Percentiles rank a stretch among this genome's conserved stretches.
Conservation (phyloP, 495 filamentous ascomycete genomes). For the Recurvomyces mirabilis region DNA sequence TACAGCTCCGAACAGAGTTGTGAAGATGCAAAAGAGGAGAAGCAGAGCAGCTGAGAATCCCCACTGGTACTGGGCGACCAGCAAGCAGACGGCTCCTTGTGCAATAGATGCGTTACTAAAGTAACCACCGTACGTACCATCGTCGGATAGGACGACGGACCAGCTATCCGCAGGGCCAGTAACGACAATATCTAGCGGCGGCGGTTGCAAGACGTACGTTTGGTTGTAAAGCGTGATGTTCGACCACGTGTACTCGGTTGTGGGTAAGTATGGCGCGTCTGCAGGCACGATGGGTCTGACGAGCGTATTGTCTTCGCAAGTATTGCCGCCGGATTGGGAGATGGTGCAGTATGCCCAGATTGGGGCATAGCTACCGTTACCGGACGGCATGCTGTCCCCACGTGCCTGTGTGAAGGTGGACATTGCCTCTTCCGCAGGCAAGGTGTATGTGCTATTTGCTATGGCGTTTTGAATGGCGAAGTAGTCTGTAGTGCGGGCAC, state of each 20-base stretch:
- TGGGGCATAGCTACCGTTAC: no score
- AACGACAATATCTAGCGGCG: neutral
- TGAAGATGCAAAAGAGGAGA: neutral
- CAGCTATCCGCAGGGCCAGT: neutral
- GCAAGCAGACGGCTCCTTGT: neutral
- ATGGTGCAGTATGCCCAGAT: conserved; percentile 3
- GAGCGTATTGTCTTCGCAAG: neutral
- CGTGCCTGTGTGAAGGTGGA: neutral
- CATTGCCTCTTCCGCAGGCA: neutral
- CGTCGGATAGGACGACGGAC: neutral
- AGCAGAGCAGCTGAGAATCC: neutral
- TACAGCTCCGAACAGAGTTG: neutral
- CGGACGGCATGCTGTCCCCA: neutral
- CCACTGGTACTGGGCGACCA: neutral
- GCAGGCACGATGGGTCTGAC: neutral
- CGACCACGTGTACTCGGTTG: neutral
- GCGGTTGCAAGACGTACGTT: conserved; percentile 1
- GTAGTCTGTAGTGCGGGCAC: no score
- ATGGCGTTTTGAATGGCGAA: neutral
- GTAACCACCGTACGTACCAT: neutral
- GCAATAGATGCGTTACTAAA: conserved; percentile 1
- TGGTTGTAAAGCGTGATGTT: conserved; percentile 3
- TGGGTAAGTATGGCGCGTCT: neutral
- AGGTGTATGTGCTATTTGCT: neutral
- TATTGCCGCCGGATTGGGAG: neutral